Evolutionary conservation across 495 filamentous ascomycete species (phyloP), one percentile per base, ranked within the genome.

Genomic region (Penicillium pulvis): DNA sequence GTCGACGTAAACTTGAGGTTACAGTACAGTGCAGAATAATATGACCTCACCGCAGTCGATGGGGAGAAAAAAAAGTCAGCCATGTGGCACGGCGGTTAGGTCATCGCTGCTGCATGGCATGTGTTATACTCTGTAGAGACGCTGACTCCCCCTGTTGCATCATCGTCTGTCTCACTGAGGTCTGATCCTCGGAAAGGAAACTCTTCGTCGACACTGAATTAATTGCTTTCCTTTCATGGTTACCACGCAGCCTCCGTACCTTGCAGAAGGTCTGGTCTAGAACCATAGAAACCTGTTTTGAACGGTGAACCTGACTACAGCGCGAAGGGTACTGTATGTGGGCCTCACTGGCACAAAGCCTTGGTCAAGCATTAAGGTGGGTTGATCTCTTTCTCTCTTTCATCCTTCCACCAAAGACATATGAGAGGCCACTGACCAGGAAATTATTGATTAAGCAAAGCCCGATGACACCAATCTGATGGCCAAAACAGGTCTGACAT

Each of bases 201-300:
- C 33, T 36, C 33, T 23, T 1, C 39, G 6, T 41, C 14, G 16
- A 41, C 2, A 41, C 12, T 17, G 16, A 4, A 41, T 41, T 41
- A 3, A 41, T 41, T 41, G 39, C 36, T 41, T n/a, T n/a, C 39
- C 20, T 23, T 17, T 41, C 39, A 1, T 0, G 39, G 39, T 14
- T 14, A 36, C 24, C 45, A 4, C 12, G 9, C 7, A 49, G 24
- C 20, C 46, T 14, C 46, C 16, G 46, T 47, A 49, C 26, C 14
- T 31, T 24, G 24, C 23, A 30, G 23, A 49, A 17, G 19, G 14
- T 11, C 33, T 19, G 45, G 45, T 47, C 45, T 16, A 28, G 45
- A 47, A 9, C 45, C 26, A 17, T 26, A 49, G 46, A 49, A 49
- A 49, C 46, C 46, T 49, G 46, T 49, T 49, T 49, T 49, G 11